Evolutionary conservation across 2,329 filamentous ascomycete genomes (phyloP), one percentile per base, ranked within the genome.

Genomic region (Diaporthe sp.): DNA sequence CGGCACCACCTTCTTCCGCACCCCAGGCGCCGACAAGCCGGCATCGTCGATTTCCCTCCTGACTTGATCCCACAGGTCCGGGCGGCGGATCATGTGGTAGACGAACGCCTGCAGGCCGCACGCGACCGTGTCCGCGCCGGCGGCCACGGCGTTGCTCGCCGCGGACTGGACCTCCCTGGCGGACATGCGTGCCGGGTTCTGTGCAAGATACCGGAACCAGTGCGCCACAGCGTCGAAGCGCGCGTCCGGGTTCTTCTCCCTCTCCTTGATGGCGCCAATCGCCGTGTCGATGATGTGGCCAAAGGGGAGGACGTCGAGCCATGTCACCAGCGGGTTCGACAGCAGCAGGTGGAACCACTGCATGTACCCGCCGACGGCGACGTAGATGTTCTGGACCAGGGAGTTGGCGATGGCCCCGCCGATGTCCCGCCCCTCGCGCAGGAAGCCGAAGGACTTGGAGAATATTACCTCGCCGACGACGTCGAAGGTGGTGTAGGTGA

Each of bases 381-480:
- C 75, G 71, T 77, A 79, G 17, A 71, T 62, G 19, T 61, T 75
- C 0, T 79, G 76, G 0, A 58, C 70, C 6, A 74, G 57, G 0
- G 71, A 67, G 55, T 79, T 80, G 17, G 75, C 75, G 4, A 84
- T 81, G 13, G 82, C 78, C 19, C 78, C 79, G 61, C 77, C 79
- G 22, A 84, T 78, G 71, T 84, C 82, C n/a, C 34, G 76, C 0
- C 79, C 82, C 31, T 79, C 58, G 25, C 44, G 37, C 39, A 82
- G 62, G 76, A 82, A 82, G 25, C 81, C 81, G 58, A 84, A 81
- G 8, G 76, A 71, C 71, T 79, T 79, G 22, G 79, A 80, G 72
- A 82, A 84, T 46, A 81, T 79, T 42, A 83, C 76, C 53, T 84
- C 81, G 8, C 82, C 83, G 46, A 82, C 75, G 39, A 83, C 76